Base-by-base conservation (phyloP, 1,284 basidiomycete species). In the Ustilago hordei region DNA sequence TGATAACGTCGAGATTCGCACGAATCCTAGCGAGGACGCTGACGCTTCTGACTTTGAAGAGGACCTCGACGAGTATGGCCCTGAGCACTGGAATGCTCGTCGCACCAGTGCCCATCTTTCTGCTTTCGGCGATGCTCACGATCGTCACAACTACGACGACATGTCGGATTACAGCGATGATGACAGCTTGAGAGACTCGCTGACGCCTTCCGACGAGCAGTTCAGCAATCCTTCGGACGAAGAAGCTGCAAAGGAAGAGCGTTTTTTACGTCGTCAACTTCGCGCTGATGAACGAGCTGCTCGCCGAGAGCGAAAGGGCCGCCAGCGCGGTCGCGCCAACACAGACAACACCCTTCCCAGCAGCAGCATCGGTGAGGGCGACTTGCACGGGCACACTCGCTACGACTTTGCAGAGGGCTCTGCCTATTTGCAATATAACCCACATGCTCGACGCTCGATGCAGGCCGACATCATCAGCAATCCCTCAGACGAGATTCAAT, bases 181-280 rank as follows among this genome's bases (percentile, higher is more conserved):
- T 9, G 69, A 65, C 34, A 60, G 55, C 34, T 64, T 76, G 39
- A 41, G 50, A 7, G 78, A 77, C 56, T 82, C 69, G 2, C 62
- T 67, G 12, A 73, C 75, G 0, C 66, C 71, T 0, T 75, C 78
- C 4, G 78, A 78, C 50, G 80, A 78, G 57, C 69, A 75, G 39
- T 83, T 64, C 68, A 81, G 80, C 75, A 83, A 83, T 45, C 81
- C 81, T 2, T 83, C 81, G 1, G 81, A 83, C 39, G 80, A 82
- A 50, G 82, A 82, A 48, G 78, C 72, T 1, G 81, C 81, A 12
- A 66, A 76, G 11, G 60, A 78, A 38, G 73, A 69, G 55, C 60
- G 79, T 4, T 65, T 64, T 32, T 31, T 79, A 38, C 69, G 78
- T 11, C 58, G 78, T 28, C 69, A 75, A 56, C 64, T 57, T 35